These are phyloP conservation scores for Chloris gayana DNA, from an alignment of 176 grass and related monocot genomes.

Conservation along the genomic window DNA sequence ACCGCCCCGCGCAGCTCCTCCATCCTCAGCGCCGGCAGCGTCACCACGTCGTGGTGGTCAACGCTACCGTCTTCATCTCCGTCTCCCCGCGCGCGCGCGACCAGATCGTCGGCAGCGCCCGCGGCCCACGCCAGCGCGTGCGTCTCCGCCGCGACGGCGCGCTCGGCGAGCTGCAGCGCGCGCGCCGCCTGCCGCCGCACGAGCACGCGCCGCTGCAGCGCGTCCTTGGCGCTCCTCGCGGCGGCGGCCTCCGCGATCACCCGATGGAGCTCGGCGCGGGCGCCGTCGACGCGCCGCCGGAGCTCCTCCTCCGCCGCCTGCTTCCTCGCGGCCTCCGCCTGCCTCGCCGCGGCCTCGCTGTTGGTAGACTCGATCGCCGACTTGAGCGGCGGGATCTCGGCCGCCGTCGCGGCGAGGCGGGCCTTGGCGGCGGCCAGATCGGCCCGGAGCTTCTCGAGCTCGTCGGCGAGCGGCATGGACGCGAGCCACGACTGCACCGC, in stretches of 20 bases:
- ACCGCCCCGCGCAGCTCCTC: conserved; percentile 26
- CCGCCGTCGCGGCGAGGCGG: conserved; percentile 38
- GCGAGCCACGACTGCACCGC: conserved; percentile 37
- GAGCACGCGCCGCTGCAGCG: conserved; percentile 33
- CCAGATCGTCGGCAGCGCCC: conserved; percentile 4
- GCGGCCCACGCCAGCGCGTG: conserved; percentile 46
- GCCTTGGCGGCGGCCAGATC: conserved; percentile 38
- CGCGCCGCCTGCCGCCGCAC: conserved; percentile 37
- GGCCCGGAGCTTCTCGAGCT: conserved; percentile 43
- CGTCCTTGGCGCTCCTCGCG: conserved; percentile 22
- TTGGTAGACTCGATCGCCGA: conserved; percentile 42
- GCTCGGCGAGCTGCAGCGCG: conserved; percentile 42
- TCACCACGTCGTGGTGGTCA: conserved; percentile 30
- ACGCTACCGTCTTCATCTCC: background rate
- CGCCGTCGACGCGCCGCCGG: background rate
- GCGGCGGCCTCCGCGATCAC: conserved; percentile 33
- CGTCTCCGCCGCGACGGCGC: conserved; percentile 37
- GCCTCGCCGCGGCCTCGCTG: conserved; percentile 6
- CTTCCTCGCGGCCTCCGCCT: conserved; percentile 37
- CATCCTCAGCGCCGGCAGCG: conserved; percentile 31
- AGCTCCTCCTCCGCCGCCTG: conserved; percentile 32
- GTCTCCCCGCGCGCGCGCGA: background rate
- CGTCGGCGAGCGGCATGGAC: conserved; percentile 38
- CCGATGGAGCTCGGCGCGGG: conserved; percentile 22
- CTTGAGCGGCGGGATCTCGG: conserved; percentile 34